Conservation (phyloP, 108 stramenopile species). For the Skeletonema marinoi region DNA sequence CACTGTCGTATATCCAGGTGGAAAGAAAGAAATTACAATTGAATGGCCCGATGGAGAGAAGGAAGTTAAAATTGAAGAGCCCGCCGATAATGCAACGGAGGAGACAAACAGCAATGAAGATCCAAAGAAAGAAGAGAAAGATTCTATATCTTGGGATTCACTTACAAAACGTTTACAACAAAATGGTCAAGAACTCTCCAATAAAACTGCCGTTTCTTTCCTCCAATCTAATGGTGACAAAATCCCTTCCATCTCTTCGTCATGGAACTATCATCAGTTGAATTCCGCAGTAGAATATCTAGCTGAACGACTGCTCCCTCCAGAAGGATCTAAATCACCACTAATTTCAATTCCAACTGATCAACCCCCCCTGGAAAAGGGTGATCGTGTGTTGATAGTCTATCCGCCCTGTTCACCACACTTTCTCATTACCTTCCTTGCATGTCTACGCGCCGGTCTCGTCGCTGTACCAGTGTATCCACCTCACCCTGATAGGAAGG, state of each 20-base stretch:
- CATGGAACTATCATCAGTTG: conserved; percentile 38
- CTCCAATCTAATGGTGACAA: conserved; percentile 22
- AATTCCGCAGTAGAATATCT: conserved; percentile 36
- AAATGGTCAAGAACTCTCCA: conserved; percentile 11
- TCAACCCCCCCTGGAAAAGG: conserved; percentile 21
- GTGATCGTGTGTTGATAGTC: conserved; percentile 89
- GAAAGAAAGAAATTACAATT: conserved; percentile 16
- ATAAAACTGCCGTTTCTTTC: conserved; percentile 50
- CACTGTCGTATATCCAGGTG: conserved; percentile 14
- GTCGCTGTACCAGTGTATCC: conserved; percentile 96
- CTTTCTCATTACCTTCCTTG: conserved; percentile 94
- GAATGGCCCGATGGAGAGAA: conserved; percentile 18
- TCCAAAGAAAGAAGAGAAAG: background rate
- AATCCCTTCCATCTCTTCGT: conserved; percentile 23
- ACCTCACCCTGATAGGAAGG: conserved; percentile 86
- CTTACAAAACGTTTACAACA: background rate
- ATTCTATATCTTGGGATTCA: conserved; percentile 3
- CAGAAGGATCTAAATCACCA: background rate
- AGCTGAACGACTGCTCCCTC: conserved; percentile 31
- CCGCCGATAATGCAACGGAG: background rate
- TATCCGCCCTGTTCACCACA: conserved; percentile 95
- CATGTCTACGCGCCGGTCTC: conserved; percentile 90
- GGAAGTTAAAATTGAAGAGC: conserved; percentile 9
- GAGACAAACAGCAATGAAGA: background rate
- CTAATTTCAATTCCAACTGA: conserved; percentile 15